Percentiles rank a stretch among this genome's conserved stretches.
phyloP scores from a whole-genome alignment of 768 basidiomycete species.

The Trametes cingulata region DNA sequence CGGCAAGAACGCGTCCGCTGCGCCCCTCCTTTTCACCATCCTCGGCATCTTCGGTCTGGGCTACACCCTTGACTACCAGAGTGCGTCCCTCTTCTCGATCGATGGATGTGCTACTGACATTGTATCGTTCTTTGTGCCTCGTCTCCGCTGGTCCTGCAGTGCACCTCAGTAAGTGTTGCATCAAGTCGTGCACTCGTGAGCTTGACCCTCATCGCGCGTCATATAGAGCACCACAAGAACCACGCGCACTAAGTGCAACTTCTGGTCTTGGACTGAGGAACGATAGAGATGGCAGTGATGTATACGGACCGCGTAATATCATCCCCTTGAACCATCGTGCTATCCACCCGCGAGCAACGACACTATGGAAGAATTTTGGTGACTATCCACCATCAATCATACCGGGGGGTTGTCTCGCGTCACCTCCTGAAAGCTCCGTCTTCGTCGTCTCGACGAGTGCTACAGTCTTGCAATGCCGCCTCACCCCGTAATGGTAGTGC shows the following conservation, averaged over 20 bases:
- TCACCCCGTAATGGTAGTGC: no score
- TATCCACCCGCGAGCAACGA: neutral
- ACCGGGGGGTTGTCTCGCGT: no score
- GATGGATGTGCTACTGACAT: constrained; percentile 15
- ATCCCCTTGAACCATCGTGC: neutral
- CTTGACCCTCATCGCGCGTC: constrained; percentile 25
- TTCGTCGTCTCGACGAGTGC: no score
- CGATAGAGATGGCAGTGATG: constrained; percentile 14
- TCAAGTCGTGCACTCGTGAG: neutral
- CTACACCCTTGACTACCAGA: constrained; percentile 89
- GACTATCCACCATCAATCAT: neutral
- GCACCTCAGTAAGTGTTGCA: constrained; percentile 73
- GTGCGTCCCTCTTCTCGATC: constrained; percentile 47
- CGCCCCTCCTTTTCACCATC: constrained; percentile 64
- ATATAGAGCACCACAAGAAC: constrained; percentile 87
- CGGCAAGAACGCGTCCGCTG: constrained; percentile 82
- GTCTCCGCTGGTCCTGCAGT: constrained; percentile 43
- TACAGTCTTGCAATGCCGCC: no score
- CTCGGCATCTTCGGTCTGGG: constrained; percentile 71
- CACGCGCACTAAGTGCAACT: constrained; percentile 64
- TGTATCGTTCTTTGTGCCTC: neutral
- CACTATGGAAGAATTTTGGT: neutral
- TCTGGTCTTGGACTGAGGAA: constrained; percentile 8
- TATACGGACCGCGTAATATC: constrained; percentile 8
- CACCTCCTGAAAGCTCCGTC: no score